Conservation (phyloP, 306 rosid genomes). For the Fragaria nilgerrensis region DNA sequence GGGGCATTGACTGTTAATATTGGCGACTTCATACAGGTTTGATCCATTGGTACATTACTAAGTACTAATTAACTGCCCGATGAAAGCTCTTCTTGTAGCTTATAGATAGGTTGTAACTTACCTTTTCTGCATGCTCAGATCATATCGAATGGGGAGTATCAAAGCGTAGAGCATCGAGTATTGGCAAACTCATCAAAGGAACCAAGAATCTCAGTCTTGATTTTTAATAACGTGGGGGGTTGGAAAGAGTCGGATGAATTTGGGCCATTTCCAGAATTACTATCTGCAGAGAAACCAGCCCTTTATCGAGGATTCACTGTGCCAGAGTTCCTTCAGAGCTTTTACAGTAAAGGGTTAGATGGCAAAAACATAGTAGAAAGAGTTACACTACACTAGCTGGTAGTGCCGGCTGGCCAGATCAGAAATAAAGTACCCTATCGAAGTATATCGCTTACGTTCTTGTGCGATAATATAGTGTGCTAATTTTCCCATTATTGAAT, state of each 20-base stretch:
- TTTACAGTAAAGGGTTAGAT: constrained; percentile 30
- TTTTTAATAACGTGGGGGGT: constrained; percentile 31
- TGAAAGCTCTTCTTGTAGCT: background rate
- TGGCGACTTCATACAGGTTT: constrained; percentile 40
- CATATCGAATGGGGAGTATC: constrained; percentile 36
- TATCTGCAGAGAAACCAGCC: constrained; percentile 27
- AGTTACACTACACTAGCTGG: background rate
- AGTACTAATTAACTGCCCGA: background rate
- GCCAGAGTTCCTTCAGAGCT: constrained; percentile 18
- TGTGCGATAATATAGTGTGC: too few relatives aligned
- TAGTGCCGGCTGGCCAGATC: background rate
- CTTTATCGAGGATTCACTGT: constrained; percentile 27
- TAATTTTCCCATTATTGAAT: too few relatives aligned
- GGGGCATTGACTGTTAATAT: constrained; percentile 34
- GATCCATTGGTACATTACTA: too few relatives aligned
- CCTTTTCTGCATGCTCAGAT: constrained; percentile 4
- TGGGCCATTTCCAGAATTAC: constrained; percentile 37
- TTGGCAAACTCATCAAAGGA: constrained; percentile 28
- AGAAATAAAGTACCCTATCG: too few relatives aligned
- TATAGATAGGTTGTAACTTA: too few relatives aligned
- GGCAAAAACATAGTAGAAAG: constrained; percentile 11
- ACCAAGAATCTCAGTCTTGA: constrained; percentile 31
- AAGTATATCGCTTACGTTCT: too few relatives aligned
- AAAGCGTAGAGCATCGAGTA: constrained; percentile 34
- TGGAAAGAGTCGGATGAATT: constrained; percentile 18